These are phyloP conservation scores for Pleurotus tuber-regium DNA, from an alignment of 768 basidiomycete genomes.

Conservation along the genomic window DNA sequence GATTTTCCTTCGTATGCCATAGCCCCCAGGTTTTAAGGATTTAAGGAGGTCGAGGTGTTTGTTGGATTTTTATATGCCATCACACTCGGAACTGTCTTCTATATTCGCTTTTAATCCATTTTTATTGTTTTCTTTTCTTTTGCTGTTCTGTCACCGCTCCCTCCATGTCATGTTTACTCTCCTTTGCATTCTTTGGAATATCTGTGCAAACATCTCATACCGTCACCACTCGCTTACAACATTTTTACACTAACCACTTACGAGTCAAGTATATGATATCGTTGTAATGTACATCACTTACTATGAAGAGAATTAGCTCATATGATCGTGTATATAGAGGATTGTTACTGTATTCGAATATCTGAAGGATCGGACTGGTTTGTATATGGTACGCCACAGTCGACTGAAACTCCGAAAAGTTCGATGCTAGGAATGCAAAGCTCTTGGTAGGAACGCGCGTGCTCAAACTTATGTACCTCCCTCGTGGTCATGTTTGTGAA, in stretches of 20 bases:
- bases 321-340: background rate
- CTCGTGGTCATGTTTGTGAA: too few relatives aligned
- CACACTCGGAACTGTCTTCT: background rate
- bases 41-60: too few relatives aligned
- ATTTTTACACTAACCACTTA: background rate
- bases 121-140: constrained; percentile 25
- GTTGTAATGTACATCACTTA: constrained; percentile 2
- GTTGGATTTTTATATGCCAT: background rate
- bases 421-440: too few relatives aligned
- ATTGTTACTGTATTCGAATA: background rate
- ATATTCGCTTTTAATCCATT: constrained; percentile 18
- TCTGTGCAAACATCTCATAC: constrained; percentile 5
- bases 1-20: background rate
- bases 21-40: background rate
- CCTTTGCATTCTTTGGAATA: constrained; percentile 9
- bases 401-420: too few relatives aligned
- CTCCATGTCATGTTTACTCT: constrained; percentile 5
- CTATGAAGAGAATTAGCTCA: background rate
- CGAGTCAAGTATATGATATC: background rate
- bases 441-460: too few relatives aligned
- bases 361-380: too few relatives aligned
- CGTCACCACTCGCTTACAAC: constrained; percentile 3
- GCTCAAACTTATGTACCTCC: too few relatives aligned
- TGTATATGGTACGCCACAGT: too few relatives aligned
- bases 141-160: constrained; percentile 9